These are phyloP conservation scores for Xylaria telfairii DNA, from an alignment of 495 filamentous ascomycete genomes.

Conservation along the genomic window DNA sequence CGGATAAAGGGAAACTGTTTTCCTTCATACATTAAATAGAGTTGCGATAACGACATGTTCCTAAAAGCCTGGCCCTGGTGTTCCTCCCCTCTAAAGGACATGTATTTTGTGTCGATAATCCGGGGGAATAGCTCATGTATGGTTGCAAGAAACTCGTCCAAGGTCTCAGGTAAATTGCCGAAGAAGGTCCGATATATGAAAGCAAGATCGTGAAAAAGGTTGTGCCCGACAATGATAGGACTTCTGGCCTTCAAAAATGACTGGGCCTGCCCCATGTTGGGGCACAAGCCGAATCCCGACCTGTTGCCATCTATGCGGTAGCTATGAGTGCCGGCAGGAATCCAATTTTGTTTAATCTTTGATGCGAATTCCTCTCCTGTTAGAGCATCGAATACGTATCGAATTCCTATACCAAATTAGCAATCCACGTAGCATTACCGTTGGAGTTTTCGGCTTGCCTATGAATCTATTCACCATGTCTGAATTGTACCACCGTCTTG, in stretches of 20 bases:
- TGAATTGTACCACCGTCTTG: neutral
- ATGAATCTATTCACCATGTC: neutral
- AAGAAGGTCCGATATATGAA: constrained; percentile 76
- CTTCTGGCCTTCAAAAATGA: constrained; percentile 48
- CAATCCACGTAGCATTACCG: neutral
- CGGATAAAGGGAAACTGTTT: neutral
- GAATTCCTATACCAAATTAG: constrained; percentile 59
- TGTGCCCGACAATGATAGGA: constrained; percentile 74
- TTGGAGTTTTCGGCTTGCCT: neutral
- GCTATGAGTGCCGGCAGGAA: constrained; percentile 32
- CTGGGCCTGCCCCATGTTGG: neutral
- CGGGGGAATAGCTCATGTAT: constrained; percentile 67
- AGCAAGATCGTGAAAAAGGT: constrained; percentile 75
- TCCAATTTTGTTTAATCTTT: constrained; percentile 51
- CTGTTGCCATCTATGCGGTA: neutral
- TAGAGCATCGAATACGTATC: constrained; percentile 75
- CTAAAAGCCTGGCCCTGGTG: constrained; percentile 34
- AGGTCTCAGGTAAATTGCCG: constrained; percentile 64
- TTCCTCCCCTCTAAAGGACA: constrained; percentile 61
- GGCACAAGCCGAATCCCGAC: neutral
- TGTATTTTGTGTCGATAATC: constrained; percentile 80
- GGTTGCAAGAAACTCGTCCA: constrained; percentile 63
- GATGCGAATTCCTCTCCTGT: constrained; percentile 60
- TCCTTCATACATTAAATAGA: neutral
- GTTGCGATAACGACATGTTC: neutral